Base-by-base conservation (phyloP, 2,329 filamentous ascomycete genomes). In the Stagonosporopsis chrysanthemi region DNA sequence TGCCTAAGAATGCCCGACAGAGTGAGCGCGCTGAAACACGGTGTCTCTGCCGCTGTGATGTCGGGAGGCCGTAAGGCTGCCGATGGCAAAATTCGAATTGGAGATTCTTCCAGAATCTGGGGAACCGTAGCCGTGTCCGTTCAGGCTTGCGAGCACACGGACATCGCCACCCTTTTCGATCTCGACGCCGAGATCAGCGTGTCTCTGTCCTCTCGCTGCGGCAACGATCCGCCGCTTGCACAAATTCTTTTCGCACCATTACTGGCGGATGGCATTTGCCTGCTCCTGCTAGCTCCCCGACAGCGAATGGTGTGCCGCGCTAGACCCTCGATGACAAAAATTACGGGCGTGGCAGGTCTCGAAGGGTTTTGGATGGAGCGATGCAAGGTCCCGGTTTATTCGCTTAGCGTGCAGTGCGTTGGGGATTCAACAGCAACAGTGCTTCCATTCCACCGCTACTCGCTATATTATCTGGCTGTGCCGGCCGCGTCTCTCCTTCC, bases 331-430 rank as follows among this genome's bases (percentile, higher is more conserved):
- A 54, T 52, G 64, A 52, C 59, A 38, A 63, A 66, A 64, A 54
- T 60, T 56, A 68, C 62, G 62, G 61, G 56, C 55, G 43, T 60
- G 63, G 51, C 56, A 58, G 59, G 64, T 61, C 69, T 67, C 61
- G 62, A 68, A 56, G 56, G 46, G 56, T 42, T 41, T 53, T 38
- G 14, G 50, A 40, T 50, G 50, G 56, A 58, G 56, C 49, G 28
- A 65, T 72, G 70, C 73, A 74, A 70, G 71, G 70, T 71, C 68
- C 71, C 69, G 66, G 61, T 56, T 64, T 57, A 58, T 64, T 71
- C 69, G 69, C 68, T 68, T 72, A 68, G 58, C 58, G 58, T 48
- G 52, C 56, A 66, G 51, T 59, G 58, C 64, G 61, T 64, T 67
- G 64, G 67, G 63, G 62, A 57, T 63, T 69, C 64, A 67, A 67